These are phyloP conservation scores for Alternaria incomplexa DNA, from an alignment of 2,329 filamentous ascomycete genomes.

Conservation along the genomic window DNA sequence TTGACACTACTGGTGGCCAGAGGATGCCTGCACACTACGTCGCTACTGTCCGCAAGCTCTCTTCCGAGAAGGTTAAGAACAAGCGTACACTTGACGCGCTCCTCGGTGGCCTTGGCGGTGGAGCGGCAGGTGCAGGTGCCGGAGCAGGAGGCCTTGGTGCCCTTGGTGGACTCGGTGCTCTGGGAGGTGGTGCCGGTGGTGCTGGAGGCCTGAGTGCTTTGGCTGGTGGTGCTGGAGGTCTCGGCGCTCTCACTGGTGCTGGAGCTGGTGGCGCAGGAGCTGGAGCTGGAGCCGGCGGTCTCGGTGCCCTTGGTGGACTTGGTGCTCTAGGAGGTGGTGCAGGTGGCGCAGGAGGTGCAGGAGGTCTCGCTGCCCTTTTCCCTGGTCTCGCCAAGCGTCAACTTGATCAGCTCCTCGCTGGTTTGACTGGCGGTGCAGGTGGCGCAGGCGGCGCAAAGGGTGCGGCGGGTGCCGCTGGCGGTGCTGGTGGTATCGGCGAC, in stretches of 20 bases:
- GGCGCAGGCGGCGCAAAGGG: slow-evolving; percentile 11
- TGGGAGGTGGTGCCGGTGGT: not conserved
- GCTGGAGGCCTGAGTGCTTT: not conserved
- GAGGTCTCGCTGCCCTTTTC: not conserved
- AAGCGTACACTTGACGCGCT: slow-evolving; percentile 39
- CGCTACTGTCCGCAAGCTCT: slow-evolving; percentile 25
- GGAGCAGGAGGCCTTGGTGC: slow-evolving; percentile 10
- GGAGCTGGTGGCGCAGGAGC: not conserved
- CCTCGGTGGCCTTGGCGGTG: slow-evolving; percentile 19
- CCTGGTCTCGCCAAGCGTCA: not conserved
- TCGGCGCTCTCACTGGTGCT: not conserved
- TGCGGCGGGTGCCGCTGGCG: slow-evolving; percentile 1
- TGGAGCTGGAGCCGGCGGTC: not conserved
- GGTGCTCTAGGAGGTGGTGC: not conserved
- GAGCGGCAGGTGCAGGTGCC: slow-evolving; percentile 11
- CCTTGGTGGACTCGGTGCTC: slow-evolving; percentile 3
- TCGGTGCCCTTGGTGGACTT: not conserved
- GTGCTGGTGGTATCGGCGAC: not conserved
- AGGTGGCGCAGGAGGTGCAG: not conserved
- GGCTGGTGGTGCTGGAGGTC: not conserved
- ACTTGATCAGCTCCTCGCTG: not conserved
- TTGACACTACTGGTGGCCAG: slow-evolving; percentile 24
- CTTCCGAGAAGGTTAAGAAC: slow-evolving; percentile 25
- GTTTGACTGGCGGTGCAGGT: slow-evolving; percentile 3
- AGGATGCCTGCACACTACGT: slow-evolving; percentile 35